These are phyloP conservation scores for Botrytis paeoniae DNA, from an alignment of 2,329 filamentous ascomycete genomes.

Conservation along the genomic window DNA sequence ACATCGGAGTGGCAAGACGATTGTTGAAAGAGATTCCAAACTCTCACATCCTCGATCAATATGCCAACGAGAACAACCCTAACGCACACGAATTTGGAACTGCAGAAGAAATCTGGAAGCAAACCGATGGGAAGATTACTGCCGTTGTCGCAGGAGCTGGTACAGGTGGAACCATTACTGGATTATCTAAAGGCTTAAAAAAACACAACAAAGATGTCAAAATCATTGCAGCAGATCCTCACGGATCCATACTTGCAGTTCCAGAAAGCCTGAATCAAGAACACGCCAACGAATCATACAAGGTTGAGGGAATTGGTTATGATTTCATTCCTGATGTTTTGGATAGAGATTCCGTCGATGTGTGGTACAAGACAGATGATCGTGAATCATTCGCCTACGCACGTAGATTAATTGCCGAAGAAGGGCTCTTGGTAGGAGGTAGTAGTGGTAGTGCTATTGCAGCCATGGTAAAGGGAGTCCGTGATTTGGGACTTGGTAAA, in stretches of 20 bases:
- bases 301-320: slow-evolving; percentile 98
- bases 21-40: slow-evolving; percentile 95
- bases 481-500: slow-evolving; percentile 73
- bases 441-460: slow-evolving; percentile 91
- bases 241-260: slow-evolving; percentile 85
- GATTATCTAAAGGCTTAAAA: slow-evolving; percentile 76
- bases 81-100: slow-evolving; percentile 91
- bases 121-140: slow-evolving; percentile 78
- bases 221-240: slow-evolving; percentile 87
- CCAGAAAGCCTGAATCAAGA: slow-evolving; percentile 78
- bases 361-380: slow-evolving; percentile 98
- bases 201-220: slow-evolving; percentile 86
- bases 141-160: slow-evolving; percentile 89
- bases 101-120: slow-evolving; percentile 92
- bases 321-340: slow-evolving; percentile 97
- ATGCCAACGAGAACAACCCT: slow-evolving; percentile 87
- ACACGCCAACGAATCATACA: slow-evolving; percentile 80
- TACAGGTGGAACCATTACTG: slow-evolving; percentile 93
- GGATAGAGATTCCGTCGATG: slow-evolving; percentile 74
- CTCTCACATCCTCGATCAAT: slow-evolving; percentile 96
- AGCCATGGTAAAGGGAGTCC: slow-evolving; percentile 71
- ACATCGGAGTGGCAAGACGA: slow-evolving; percentile 89
- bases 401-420: slow-evolving; percentile 86
- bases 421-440: slow-evolving; percentile 89
- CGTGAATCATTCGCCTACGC: slow-evolving; percentile 86